A percentile compares a stretch with the other conserved stretches of the same genome.
These are phyloP conservation scores for Orobanche coerulescens DNA, from an alignment of 257 asterid genomes.

Conservation along the genomic window DNA sequence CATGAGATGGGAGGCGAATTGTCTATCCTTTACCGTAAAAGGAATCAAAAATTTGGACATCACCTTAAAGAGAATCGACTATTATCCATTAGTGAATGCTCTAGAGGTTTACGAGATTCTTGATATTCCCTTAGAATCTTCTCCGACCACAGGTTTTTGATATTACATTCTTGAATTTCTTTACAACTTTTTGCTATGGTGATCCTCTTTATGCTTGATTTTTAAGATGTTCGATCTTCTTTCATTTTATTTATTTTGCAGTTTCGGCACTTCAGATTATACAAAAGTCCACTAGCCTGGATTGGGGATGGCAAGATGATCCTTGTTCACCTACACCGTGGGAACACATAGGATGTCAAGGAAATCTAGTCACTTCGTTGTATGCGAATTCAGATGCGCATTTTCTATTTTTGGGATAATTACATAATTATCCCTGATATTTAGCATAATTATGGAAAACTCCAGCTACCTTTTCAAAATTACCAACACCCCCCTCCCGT, in stretches of 20 bases:
- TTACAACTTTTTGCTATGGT: background rate
- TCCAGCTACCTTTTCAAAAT: background rate
- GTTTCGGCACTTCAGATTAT: slow-evolving; percentile 93
- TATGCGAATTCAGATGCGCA: slow-evolving; percentile 25
- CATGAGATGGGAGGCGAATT: slow-evolving; percentile 45
- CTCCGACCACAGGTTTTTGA: slow-evolving; percentile 72
- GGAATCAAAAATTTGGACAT: slow-evolving; percentile 58
- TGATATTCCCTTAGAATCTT: slow-evolving; percentile 65
- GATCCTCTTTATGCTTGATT: slow-evolving; percentile 1
- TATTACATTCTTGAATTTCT: slow-evolving; percentile 1
- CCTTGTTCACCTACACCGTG: slow-evolving; percentile 86
- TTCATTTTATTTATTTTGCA: slow-evolving; percentile 19
- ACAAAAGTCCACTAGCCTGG: slow-evolving; percentile 61
- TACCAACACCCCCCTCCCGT: background rate
- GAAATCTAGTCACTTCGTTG: slow-evolving; percentile 78
- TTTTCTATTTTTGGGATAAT: background rate
- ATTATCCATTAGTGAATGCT: slow-evolving; percentile 73
- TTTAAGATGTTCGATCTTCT: background rate
- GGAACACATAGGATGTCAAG: slow-evolving; percentile 79
- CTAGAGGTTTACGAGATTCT: slow-evolving; percentile 82
- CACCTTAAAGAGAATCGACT: slow-evolving; percentile 55
- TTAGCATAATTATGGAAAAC: background rate
- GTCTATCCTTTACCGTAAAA: slow-evolving; percentile 43
- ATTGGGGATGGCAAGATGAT: slow-evolving; percentile 84
- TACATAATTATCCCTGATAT: background rate